Evolutionary conservation across 768 basidiomycete species (phyloP), one percentile per base, ranked within the genome.

Genomic region (Leccinum ochraceum): DNA sequence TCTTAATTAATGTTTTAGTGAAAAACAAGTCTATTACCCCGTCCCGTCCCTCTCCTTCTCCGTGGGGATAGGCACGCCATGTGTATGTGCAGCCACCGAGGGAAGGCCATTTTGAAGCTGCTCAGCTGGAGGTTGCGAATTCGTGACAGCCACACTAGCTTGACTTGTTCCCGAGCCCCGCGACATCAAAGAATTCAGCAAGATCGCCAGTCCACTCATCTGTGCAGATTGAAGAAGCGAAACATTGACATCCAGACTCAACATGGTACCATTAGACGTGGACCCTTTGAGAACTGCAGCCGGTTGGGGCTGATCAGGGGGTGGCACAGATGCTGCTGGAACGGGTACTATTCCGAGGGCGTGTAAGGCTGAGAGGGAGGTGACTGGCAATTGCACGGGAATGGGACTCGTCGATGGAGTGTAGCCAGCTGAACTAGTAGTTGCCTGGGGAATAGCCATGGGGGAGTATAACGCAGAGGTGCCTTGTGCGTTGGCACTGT

Each of bases 161-260:
- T 74, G 69, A 17, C 69, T 69, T 48, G 74, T 61, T 46, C 64
- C 66, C 24, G 60, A 28, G 6, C 75, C 71, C 63, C 82, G 79
- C 28, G 84, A 80, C 80, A 89, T 86, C 63, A 92, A 71, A 3
- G 87, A 85, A 72, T 89, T 91, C 62, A 92, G 72, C 11, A 92
- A 77, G 63, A 87, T 76, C 20, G 88, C 88, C 64, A 92, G 66
- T 14, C 89, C 89, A 68, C 81, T 89, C 85, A 89, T 87, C 67
- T 93, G 91, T n/a, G 83, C 77, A 17, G 85, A 79, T 71, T 90
- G 87, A 57, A 94, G 77, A 20, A 87, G 73, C 16, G 86, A 85
- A 30, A 92, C 84, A 61, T 92, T 92, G 69, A 94, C 89, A 63
- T 93, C 91, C 57, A 94, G 75, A 69, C 81, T 88, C 60, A 92